phyloP scores from a whole-genome alignment of 345 rosid genomes.

The Brassica napus region Da-Ae NC_063434.1:28151501-28152000 shows the following conservation, averaged over 20 bases:
- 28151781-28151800: not conserved
- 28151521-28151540: slow-evolving; percentile 44
- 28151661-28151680: slow-evolving; percentile 21
- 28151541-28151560: slow-evolving; percentile 34
- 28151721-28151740: not conserved
- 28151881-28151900: not conserved
- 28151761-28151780: not conserved
- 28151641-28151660: slow-evolving; percentile 27
- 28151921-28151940: not conserved
- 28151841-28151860: not conserved
- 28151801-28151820: not conserved
- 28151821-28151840: not conserved
- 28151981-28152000: slow-evolving; percentile 14
- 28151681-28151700: slow-evolving; percentile 7
- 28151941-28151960: not conserved
- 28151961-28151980: slow-evolving; percentile 8
- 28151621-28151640: slow-evolving; percentile 27
- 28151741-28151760: not conserved
- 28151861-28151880: slow-evolving; percentile 11
- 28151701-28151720: not conserved
- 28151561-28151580: slow-evolving; percentile 15
- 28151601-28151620: slow-evolving; percentile 31
- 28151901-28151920: not conserved
- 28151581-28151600: slow-evolving; percentile 38
- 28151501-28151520: slow-evolving; percentile 39